Conservation (phyloP, 176 grass and related monocot genomes). For the Oryza meyeriana region DNA sequence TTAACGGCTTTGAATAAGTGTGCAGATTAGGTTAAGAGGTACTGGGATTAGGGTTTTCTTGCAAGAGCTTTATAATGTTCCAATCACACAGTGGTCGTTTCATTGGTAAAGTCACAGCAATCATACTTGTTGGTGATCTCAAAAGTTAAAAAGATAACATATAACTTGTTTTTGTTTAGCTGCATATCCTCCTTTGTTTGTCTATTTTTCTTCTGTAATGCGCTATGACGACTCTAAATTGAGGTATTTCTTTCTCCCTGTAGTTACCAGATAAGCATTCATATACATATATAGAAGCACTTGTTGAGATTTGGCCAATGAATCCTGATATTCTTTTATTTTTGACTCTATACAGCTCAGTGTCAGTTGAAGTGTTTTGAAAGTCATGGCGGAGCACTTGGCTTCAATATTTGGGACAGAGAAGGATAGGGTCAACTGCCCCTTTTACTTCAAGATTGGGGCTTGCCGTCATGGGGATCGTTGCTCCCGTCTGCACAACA, state of each 20-base stretch:
- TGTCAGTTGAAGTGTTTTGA: neutral
- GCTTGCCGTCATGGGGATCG: slow-evolving; percentile 59
- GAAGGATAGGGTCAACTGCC: slow-evolving; percentile 65
- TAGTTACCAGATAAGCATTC: slow-evolving; percentile 21
- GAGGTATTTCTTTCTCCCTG: slow-evolving; percentile 46
- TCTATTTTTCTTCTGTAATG: slow-evolving; percentile 39
- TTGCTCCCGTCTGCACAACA: slow-evolving; percentile 58
- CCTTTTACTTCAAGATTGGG: slow-evolving; percentile 69
- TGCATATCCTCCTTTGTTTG: slow-evolving; percentile 22
- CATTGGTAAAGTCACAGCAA: slow-evolving; percentile 45
- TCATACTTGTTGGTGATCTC: slow-evolving; percentile 30
- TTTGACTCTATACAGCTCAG: slow-evolving; percentile 1
- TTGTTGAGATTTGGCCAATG: neutral
- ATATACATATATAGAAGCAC: neutral
- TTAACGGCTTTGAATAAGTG: slow-evolving; percentile 42
- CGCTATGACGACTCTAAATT: slow-evolving; percentile 35
- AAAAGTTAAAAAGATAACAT: slow-evolving; percentile 36
- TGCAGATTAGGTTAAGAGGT: slow-evolving; percentile 60
- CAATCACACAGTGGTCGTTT: slow-evolving; percentile 21
- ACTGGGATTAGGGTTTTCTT: slow-evolving; percentile 40
- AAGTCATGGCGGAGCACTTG: slow-evolving; percentile 52
- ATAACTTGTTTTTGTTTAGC: slow-evolving; percentile 38
- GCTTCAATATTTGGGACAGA: slow-evolving; percentile 63
- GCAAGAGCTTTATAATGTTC: slow-evolving; percentile 38
- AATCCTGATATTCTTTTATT: neutral